Base-by-base conservation (phyloP, 805 yeast species). In the Saturnispora sekii region DNA sequence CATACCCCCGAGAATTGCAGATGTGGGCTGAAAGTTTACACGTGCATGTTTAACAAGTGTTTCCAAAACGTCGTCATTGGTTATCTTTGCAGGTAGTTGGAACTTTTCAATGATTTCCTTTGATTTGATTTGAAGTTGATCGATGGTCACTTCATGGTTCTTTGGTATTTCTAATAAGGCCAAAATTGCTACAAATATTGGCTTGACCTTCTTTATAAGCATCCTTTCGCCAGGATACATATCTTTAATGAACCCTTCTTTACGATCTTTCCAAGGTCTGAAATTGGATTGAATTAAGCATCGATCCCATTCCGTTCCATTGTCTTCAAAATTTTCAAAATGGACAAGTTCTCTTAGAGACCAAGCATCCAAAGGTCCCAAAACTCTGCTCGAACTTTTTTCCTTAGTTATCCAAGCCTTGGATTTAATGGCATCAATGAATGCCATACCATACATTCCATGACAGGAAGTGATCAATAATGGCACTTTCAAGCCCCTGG, bases 1-100 rank as follows among this genome's bases (percentile, higher is more conserved):
- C 1, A 86, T 73, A 1, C 97, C 98, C 5, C 97, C 98, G 6
- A 90, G 53, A 2, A 93, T 75, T 0, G 97, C 94, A 4, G 93
- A 78, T 0, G 81, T 80, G 1, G 97, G 96, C 10, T 87, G 73
- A 52, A 84, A 76, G 56, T 88, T 94, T 2, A 86, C 62, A 50
- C 56, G 67, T 7, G 70, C 71, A 56, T 82, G 86, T 16, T 56
- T 60, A 1, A 71, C 51, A 38, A 81, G 60, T 21, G 62, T 56
- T 5, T 64, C 59, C 21, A 75, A 50, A 42, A 69, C 63, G 1
- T 50, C 53, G 14, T 69, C 65, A 2, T 46, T 41, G 14, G 44
- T 32, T 5, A 75, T 61, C 2, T 70, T 64, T 1, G 56, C 57
- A 1, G 87, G 79, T 70, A 64, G 9, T 69, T 72, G 39, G 12